Evolutionary conservation across 2,329 filamentous ascomycete species (phyloP).

Genomic region (Aspergillus arachidicola): DNA sequence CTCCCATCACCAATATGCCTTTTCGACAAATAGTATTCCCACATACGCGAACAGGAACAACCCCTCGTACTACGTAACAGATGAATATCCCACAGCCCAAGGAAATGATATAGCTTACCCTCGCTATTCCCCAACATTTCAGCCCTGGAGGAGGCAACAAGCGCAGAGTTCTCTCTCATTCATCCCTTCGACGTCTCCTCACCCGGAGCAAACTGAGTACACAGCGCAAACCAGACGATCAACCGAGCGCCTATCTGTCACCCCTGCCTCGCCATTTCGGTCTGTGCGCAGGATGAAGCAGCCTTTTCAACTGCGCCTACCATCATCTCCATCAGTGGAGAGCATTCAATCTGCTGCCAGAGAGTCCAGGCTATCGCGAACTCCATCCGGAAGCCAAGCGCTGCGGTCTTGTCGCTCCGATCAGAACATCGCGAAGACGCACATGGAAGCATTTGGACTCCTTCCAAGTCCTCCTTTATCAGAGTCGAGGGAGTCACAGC

Average conservation of each 20-base stretch:
- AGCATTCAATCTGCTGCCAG: slow-evolving; percentile 23
- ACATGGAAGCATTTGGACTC: slow-evolving; percentile 37
- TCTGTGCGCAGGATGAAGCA: slow-evolving; percentile 44
- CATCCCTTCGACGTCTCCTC: slow-evolving; percentile 33
- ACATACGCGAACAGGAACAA: slow-evolving; percentile 19
- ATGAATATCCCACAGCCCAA: slow-evolving; percentile 13
- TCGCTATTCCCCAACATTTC: slow-evolving; percentile 26
- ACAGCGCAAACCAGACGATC: slow-evolving; percentile 27
- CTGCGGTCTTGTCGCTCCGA: slow-evolving; percentile 41
- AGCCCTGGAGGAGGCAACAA: slow-evolving; percentile 35
- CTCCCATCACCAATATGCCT: slow-evolving; percentile 21
- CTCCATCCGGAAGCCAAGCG: slow-evolving; percentile 25
- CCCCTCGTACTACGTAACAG: slow-evolving; percentile 22
- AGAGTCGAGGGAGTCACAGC: slow-evolving; percentile 32
- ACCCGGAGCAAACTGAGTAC: slow-evolving; percentile 33
- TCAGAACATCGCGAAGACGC: slow-evolving; percentile 35
- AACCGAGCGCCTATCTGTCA: slow-evolving; percentile 25
- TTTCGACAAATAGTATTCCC: slow-evolving; percentile 21
- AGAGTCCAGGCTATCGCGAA: slow-evolving; percentile 21
- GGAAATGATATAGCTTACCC: slow-evolving; percentile 21
- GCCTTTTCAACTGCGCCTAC: slow-evolving; percentile 41
- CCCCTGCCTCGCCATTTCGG: slow-evolving; percentile 40
- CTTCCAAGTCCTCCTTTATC: slow-evolving; percentile 42
- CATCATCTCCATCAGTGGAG: slow-evolving; percentile 37
- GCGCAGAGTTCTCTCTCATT: slow-evolving; percentile 39